Conservation (phyloP, 164 flowering plant species). For the Vitis labrusca region DNA sequence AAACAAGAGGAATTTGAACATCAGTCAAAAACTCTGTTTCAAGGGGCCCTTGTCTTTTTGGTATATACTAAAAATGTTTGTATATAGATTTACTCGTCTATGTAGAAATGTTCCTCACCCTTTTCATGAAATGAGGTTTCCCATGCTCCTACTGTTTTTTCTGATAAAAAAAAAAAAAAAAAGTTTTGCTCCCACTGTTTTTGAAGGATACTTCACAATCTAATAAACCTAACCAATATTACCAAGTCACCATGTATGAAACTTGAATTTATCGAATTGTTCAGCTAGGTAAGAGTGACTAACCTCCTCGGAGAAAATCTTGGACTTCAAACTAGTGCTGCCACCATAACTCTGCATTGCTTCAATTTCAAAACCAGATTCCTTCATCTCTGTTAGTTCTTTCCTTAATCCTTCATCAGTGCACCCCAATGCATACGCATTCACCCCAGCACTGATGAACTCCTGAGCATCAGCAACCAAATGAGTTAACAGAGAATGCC, state of each 20-base stretch:
- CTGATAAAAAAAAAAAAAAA: too few species aligned
- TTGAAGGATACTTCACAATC: neutral
- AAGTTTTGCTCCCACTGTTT: too few species aligned
- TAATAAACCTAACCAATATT: neutral
- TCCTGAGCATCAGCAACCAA: conserved; percentile 47
- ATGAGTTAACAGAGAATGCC: neutral
- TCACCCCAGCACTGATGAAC: conserved; percentile 91
- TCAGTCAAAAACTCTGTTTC: too few species aligned
- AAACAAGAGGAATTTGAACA: neutral
- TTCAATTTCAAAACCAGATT: conserved; percentile 78
- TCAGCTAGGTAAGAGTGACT: conserved; percentile 3
- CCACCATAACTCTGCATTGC: conserved; percentile 67
- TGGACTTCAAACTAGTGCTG: conserved; percentile 71
- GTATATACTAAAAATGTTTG: too few species aligned
- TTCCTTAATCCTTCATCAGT: conserved; percentile 86
- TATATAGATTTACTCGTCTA: too few species aligned
- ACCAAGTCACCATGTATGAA: neutral
- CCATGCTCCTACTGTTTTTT: too few species aligned
- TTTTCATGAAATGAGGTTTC: too few species aligned
- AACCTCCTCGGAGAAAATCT: conserved; percentile 72
- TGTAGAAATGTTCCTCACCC: too few species aligned
- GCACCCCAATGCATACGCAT: conserved; percentile 94
- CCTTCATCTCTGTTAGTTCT: conserved; percentile 76
- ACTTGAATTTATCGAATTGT: too few species aligned
- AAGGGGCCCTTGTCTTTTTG: too few species aligned